These are phyloP conservation scores for Camellia oleifera DNA, from an alignment of 179 eudicot species.

Conservation along the genomic window DNA sequence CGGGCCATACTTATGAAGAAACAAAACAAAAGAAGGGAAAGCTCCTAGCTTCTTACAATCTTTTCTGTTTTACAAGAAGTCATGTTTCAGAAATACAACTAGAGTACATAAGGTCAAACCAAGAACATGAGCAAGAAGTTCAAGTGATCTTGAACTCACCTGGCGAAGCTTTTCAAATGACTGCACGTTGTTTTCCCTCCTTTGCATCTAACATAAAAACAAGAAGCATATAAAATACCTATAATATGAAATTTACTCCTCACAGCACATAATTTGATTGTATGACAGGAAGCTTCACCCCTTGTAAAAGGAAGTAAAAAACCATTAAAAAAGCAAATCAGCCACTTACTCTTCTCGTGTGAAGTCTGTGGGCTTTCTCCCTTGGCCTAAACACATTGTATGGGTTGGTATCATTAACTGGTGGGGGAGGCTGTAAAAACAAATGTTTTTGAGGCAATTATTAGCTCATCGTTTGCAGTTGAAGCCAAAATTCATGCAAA, in stretches of 20 bases:
- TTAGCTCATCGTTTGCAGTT: constrained; percentile 1
- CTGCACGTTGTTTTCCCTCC: constrained; percentile 98
- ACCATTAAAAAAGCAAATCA: constrained; percentile 1
- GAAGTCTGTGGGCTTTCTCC: constrained; percentile 95
- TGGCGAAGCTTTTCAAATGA: constrained; percentile 98
- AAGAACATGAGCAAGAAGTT: background rate
- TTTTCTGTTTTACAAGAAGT: background rate
- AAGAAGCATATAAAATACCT: constrained; percentile 6
- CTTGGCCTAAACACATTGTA: constrained; percentile 97
- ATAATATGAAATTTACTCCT: background rate
- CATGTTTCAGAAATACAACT: background rate
- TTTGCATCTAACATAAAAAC: constrained; percentile 67
- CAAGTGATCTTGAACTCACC: constrained; percentile 34
- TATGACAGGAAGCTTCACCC: background rate
- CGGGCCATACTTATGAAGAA: too few species aligned
- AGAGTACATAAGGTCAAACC: background rate
- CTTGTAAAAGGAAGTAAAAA: background rate
- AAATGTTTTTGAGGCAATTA: background rate
- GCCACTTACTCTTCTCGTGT: constrained; percentile 83
- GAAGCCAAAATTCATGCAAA: background rate
- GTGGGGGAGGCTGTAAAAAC: constrained; percentile 88
- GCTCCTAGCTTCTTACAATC: background rate
- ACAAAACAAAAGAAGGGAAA: background rate
- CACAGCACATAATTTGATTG: background rate
- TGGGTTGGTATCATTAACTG: constrained; percentile 95